These are phyloP conservation scores for Aspergillus sclerotiicarbonarius DNA, from an alignment of 495 filamentous ascomycete genomes.

Conservation along the genomic window DNA sequence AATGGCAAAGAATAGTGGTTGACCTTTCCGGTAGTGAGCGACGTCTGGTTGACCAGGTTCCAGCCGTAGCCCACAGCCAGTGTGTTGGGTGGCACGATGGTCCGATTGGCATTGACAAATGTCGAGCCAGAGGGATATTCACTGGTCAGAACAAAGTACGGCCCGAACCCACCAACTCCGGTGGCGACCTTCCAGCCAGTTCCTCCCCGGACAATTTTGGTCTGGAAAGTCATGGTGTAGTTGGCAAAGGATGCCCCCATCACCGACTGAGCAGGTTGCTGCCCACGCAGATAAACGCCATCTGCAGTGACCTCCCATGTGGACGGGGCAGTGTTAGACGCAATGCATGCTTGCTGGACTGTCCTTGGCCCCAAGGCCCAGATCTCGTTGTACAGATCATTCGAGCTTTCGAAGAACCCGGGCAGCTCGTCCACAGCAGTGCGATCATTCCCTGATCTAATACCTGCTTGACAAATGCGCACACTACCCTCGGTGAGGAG, in stretches of 20 bases:
- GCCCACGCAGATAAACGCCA: conserved; percentile 18
- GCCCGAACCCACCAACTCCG: conserved; percentile 18
- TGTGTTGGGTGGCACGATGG: conserved; percentile 14
- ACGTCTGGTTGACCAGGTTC: conserved; percentile 20
- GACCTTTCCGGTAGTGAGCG: conserved; percentile 9
- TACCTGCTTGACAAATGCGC: conserved; percentile 11
- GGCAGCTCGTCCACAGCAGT: conserved; percentile 12
- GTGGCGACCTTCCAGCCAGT: conserved; percentile 23
- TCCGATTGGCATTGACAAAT: conserved; percentile 15
- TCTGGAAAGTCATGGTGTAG: conserved; percentile 21
- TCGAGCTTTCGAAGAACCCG: conserved; percentile 19
- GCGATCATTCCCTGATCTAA: conserved; percentile 15
- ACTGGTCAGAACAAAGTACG: conserved; percentile 19
- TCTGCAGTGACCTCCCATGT: conserved; percentile 21
- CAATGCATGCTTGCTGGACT: conserved; percentile 22
- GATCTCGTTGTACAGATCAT: conserved; percentile 23
- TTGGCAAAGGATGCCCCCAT: conserved; percentile 13
- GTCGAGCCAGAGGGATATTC: conserved; percentile 8
- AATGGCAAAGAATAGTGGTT: conserved; percentile 11
- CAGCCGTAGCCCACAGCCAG: conserved; percentile 19
- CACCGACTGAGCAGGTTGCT: conserved; percentile 18
- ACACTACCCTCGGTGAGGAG: conserved; percentile 9
- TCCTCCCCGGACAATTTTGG: conserved; percentile 21
- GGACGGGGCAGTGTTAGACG: conserved; percentile 13
- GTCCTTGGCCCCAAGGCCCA: conserved; percentile 22